Evolutionary conservation across 345 rosid species (phyloP).

Genomic region (Viola odorata): DNA sequence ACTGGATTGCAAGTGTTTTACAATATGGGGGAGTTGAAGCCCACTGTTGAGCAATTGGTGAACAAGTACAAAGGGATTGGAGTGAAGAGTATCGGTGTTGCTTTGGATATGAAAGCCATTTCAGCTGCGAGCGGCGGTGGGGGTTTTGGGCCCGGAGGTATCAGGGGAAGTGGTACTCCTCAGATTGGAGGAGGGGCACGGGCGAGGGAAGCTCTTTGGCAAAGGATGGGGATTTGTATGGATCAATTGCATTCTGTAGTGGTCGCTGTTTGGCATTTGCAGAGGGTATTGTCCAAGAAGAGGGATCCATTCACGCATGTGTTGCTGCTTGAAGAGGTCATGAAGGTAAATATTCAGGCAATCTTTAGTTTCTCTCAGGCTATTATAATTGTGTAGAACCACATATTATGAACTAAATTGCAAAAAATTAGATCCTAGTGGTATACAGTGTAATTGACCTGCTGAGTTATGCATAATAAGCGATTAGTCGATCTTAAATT

Average conservation of each 20-base stretch:
- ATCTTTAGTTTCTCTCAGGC: background rate
- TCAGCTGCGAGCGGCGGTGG: constrained; percentile 46
- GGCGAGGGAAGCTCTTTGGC: constrained; percentile 92
- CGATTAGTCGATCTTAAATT: too few relatives aligned
- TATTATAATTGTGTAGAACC: too few relatives aligned
- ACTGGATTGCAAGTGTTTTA: constrained; percentile 96
- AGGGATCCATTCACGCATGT: constrained; percentile 96
- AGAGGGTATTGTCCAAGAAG: constrained; percentile 91
- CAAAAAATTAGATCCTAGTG: too few relatives aligned
- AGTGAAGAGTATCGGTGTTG: constrained; percentile 65
- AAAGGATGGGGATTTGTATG: constrained; percentile 81
- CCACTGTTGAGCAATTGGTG: constrained; percentile 73
- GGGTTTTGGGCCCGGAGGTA: constrained; percentile 81
- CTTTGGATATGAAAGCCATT: constrained; percentile 93
- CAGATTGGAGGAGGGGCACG: constrained; percentile 87
- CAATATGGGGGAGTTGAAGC: constrained; percentile 78
- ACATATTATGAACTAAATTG: too few relatives aligned
- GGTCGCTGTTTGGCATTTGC: constrained; percentile 95
- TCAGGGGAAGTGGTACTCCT: constrained; percentile 84
- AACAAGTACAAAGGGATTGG: constrained; percentile 72
- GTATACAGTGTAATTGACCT: too few relatives aligned
- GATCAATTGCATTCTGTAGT: constrained; percentile 75
- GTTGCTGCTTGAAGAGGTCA: constrained; percentile 86
- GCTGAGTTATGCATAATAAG: too few relatives aligned
- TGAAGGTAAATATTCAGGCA: constrained; percentile 45